These are phyloP conservation scores for Conringia planisiliqua DNA, from an alignment of 345 rosid species.

Conservation along the genomic window DNA sequence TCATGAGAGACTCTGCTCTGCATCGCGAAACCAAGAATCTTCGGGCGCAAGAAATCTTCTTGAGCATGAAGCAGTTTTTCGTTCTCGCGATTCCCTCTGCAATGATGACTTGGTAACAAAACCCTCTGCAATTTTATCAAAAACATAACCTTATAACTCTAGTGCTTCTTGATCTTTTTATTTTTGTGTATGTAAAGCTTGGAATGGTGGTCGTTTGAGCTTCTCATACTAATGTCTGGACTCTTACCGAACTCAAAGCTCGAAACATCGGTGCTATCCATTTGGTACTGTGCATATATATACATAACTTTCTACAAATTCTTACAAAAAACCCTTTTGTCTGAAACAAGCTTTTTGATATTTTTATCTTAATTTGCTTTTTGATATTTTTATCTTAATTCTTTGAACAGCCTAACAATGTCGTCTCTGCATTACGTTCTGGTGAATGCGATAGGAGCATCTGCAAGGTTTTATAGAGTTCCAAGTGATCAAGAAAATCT, in stretches of 20 bases:
- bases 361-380: too few relatives aligned
- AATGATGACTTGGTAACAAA: conserved; percentile 54
- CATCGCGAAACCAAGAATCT: conserved; percentile 4
- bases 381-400: neutral
- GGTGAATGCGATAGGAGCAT: conserved; percentile 47
- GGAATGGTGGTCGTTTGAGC: conserved; percentile 57
- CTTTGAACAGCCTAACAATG: conserved; percentile 41
- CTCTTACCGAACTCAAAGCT: conserved; percentile 48
- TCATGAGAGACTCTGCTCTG: conserved; percentile 35
- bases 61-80: conserved; percentile 32
- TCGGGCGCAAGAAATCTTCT: conserved; percentile 13
- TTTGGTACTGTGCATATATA: conserved; percentile 36
- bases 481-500: neutral
- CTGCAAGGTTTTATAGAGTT: conserved; percentile 42
- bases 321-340: neutral
- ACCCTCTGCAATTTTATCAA: too few relatives aligned
- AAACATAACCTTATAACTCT: too few relatives aligned
- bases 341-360: conserved; percentile 3
- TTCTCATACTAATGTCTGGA: conserved; percentile 45
- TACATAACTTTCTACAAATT: neutral
- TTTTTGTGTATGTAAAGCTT: conserved; percentile 36
- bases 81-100: conserved; percentile 44
- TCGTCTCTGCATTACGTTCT: conserved; percentile 38
- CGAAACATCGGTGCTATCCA: conserved; percentile 55
- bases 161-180: neutral